Conservation (phyloP, 2,329 filamentous ascomycete genomes). For the Dichotomopilus funicola region DNA sequence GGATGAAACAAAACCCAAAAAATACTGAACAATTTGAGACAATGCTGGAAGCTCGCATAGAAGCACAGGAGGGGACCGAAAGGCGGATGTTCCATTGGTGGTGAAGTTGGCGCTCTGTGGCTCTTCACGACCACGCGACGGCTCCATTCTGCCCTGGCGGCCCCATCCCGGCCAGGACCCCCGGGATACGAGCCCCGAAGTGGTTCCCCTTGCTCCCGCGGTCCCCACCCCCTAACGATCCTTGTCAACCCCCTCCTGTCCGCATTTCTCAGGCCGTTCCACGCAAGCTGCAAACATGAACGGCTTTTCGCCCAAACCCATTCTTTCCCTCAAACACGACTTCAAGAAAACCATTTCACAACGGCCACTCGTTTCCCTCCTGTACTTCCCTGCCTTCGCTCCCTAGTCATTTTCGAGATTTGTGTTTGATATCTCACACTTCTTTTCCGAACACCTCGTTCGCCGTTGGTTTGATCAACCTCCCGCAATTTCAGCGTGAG, state of each 20-base stretch:
- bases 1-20: no score
- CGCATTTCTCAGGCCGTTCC: not conserved
- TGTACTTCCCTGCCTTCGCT: constrained; percentile 17
- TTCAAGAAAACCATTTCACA: constrained; percentile 7
- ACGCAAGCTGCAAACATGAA: constrained; percentile 8
- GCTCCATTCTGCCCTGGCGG: not conserved
- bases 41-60: no score
- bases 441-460: not conserved
- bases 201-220: not conserved
- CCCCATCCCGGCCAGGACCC: not conserved
- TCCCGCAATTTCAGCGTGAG: not conserved
- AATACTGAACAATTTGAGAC: no score
- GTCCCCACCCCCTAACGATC: not conserved
- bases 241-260: not conserved
- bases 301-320: constrained; percentile 5
- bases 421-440: constrained; percentile 5
- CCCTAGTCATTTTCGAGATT: constrained; percentile 2
- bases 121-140: not conserved
- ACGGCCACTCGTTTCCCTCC: constrained; percentile 16
- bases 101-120: no score
- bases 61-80: not conserved
- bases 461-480: no score
- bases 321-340: constrained; percentile 3
- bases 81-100: not conserved
- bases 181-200: constrained; percentile 1